phyloP scores from a whole-genome alignment of 208 protist genomes.

The Acanthamoeba culbertsoni region DNA sequence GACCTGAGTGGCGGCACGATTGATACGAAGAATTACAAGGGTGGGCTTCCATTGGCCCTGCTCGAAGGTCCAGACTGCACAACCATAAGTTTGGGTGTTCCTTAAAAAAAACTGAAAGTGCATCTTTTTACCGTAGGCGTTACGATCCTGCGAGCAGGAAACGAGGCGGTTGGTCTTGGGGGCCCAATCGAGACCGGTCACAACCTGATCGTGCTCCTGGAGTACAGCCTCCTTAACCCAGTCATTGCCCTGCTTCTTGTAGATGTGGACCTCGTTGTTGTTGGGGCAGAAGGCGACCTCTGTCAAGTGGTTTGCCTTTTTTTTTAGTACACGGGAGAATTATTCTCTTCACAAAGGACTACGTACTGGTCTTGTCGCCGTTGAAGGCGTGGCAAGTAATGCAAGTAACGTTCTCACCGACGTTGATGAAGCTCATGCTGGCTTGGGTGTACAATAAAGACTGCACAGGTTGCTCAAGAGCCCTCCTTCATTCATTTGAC shows the following conservation, averaged over 20 bases:
- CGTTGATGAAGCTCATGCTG: slow-evolving; percentile 53
- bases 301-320: slow-evolving; percentile 52
- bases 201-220: slow-evolving; percentile 85
- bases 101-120: too few relatives aligned
- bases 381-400: slow-evolving; percentile 89
- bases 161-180: slow-evolving; percentile 87
- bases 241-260: slow-evolving; percentile 74
- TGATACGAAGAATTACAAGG: slow-evolving; percentile 90
- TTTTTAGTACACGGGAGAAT: too few relatives aligned
- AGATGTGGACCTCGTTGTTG: slow-evolving; percentile 87
- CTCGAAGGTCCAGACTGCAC: slow-evolving; percentile 88
- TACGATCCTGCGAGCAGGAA: slow-evolving; percentile 91
- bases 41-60: slow-evolving; percentile 85
- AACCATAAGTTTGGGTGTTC: too few relatives aligned
- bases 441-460: neutral
- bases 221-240: slow-evolving; percentile 57
- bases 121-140: too few relatives aligned
- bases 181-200: slow-evolving; percentile 91
- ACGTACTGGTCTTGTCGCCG: slow-evolving; percentile 78
- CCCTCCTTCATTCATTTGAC: neutral
- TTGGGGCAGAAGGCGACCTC: slow-evolving; percentile 88
- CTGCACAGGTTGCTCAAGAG: neutral
- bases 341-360: neutral
- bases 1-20: slow-evolving; percentile 84
- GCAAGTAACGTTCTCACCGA: neutral